phyloP scores from a whole-genome alignment of 164 flowering plant species.

The Euptelea pleiosperma region DNA sequence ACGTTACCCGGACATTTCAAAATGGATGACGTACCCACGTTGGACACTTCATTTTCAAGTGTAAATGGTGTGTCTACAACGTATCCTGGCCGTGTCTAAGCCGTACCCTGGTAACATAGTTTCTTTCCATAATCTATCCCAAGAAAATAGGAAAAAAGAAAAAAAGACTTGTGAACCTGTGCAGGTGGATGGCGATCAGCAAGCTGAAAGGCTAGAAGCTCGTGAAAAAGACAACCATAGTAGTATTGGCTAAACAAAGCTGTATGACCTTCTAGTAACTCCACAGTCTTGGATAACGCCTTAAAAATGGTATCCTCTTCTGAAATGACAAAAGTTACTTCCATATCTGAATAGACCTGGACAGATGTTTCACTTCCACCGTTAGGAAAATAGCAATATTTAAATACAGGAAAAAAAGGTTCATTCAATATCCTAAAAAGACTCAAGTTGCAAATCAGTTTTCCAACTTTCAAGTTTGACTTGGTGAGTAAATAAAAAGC shows the following conservation, averaged over 20 bases:
- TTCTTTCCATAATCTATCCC: neutral
- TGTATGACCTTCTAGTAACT: conserved; percentile 82
- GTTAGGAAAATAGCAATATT: neutral
- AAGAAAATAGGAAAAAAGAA: neutral
- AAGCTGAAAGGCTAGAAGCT: conserved; percentile 93
- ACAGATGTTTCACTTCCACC: conserved; percentile 5
- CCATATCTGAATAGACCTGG: conserved; percentile 95
- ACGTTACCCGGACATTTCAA: no score
- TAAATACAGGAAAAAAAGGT: neutral
- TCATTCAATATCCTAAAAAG: neutral
- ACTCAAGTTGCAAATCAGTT: neutral
- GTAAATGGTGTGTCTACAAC: no score
- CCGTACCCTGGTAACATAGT: no score
- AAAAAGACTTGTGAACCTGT: conserved; percentile 55
- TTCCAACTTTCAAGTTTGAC: neutral
- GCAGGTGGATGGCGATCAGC: conserved; percentile 73
- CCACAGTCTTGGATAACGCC: conserved; percentile 84
- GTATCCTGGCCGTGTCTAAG: no score
- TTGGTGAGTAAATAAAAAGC: neutral
- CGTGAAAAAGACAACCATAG: conserved; percentile 89
- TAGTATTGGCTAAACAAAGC: conserved; percentile 82
- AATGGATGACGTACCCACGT: no score
- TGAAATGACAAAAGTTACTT: conserved; percentile 94
- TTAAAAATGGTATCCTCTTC: conserved; percentile 69
- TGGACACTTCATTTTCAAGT: no score